A percentile compares a stretch with the other conserved stretches of the same genome.
Conservation (phyloP, 78 protist genomes). For the Chrysochromulina parva region DNA sequence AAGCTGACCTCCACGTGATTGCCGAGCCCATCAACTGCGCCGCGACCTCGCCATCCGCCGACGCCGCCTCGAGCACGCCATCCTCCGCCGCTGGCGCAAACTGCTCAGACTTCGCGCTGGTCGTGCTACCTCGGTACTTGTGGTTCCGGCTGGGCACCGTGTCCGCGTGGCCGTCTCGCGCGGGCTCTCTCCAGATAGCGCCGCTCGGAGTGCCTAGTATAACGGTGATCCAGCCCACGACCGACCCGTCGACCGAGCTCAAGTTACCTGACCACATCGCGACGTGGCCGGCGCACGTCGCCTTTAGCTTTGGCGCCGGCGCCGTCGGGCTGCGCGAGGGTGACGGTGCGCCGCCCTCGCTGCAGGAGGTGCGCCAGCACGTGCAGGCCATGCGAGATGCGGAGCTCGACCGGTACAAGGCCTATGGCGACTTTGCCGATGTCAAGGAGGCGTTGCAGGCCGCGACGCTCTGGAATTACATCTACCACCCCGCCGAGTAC, state of each 20-base stretch:
- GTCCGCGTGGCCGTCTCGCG: not conserved
- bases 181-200: too few species aligned
- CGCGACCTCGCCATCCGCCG: not conserved
- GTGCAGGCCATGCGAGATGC: not conserved
- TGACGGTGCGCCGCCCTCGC: not conserved
- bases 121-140: not conserved
- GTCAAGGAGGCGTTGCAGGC: slow-evolving; percentile 20
- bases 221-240: not conserved
- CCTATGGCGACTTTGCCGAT: not conserved
- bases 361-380: not conserved
- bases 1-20: not conserved
- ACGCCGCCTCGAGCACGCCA: not conserved
- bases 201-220: too few species aligned
- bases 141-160: not conserved
- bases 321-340: slow-evolving; percentile 6
- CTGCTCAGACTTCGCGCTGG: not conserved
- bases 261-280: too few species aligned
- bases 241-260: not conserved
- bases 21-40: not conserved
- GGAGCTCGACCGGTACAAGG: not conserved
- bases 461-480: slow-evolving; percentile 16
- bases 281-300: too few species aligned
- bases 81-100: not conserved
- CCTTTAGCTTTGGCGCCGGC: not conserved
- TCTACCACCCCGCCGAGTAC: slow-evolving; percentile 30